These are phyloP conservation scores for Kokia cookei DNA, from an alignment of 441 rosid species.

Conservation along the genomic window DNA sequence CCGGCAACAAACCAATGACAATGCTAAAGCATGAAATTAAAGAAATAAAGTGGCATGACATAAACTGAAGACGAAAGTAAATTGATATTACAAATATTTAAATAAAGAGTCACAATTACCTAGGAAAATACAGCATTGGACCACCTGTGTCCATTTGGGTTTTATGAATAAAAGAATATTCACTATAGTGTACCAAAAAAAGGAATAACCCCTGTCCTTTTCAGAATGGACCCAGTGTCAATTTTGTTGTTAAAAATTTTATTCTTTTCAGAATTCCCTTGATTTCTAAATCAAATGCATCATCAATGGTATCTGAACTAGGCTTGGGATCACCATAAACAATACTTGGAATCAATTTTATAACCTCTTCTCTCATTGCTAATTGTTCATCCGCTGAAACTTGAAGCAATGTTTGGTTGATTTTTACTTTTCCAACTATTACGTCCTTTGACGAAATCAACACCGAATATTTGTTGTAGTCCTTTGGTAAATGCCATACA, in stretches of 20 bases:
- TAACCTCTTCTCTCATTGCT: conserved; percentile 7
- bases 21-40: too few relatives aligned
- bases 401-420: not conserved
- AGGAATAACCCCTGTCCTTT: too few relatives aligned
- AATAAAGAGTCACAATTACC: too few relatives aligned
- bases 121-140: too few relatives aligned
- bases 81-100: too few relatives aligned
- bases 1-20: too few relatives aligned
- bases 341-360: conserved; percentile 1
- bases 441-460: not conserved
- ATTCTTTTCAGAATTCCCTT: not conserved
- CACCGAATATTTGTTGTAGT: not conserved
- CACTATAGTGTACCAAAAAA: too few relatives aligned
- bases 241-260: not conserved
- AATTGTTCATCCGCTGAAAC: not conserved
- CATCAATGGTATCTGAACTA: not conserved
- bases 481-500: conserved; percentile 3
- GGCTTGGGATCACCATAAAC: not conserved
- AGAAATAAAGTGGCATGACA: too few relatives aligned
- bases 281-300: conserved; percentile 6
- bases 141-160: too few relatives aligned
- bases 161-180: too few relatives aligned
- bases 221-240: too few relatives aligned
- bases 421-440: not conserved
- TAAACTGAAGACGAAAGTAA: too few relatives aligned